Base-by-base conservation (phyloP, 2,329 filamentous ascomycete species). In the Scedosporium apiospermum region DNA sequence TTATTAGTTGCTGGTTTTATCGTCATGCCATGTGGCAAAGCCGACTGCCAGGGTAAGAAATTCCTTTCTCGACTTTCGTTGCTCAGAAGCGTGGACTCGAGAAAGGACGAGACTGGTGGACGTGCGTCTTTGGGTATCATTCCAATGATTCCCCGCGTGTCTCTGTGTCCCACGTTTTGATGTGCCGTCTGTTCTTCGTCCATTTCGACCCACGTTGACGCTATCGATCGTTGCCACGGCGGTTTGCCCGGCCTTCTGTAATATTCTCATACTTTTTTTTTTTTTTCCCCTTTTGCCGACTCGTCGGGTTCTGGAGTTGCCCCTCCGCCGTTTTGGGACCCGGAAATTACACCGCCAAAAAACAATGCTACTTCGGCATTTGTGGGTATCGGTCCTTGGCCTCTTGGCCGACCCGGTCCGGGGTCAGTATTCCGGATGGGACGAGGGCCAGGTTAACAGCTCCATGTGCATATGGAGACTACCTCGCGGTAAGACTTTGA, bases 401-500 rank as follows among this genome's bases (percentile, higher is more conserved):
- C 30, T 34, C 7, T 16, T 57, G 38, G 46, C 27, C 21, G 14
- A 18, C 14, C 12, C 58, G n/a, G 41, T 41, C 49, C 44, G 34
- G 18, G 57, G 26, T 21, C 57, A 60, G 21, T 44, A 34, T 44
- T 55, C 57, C 10, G 57, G 49, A 46, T 12, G 61, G 61, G 51
- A 30, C 3, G 38, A 62, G 2, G 61, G 26, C 5, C 53, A 58
- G 55, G 61, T 58, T 4, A 62, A 62, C 38, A 27, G 27, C 10
- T 58, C 61, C 26, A 57, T 62, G 42, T 62, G 61, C 42, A 27
- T 27, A 18, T 62, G 61, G 61, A 51, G 21, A n/a, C 41, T 58
- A 27, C 61, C 61, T n/a, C 61, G 61, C 16, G 53, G 61, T 62
- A 30, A 49, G 61, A 18, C 14, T 16, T 16, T 10, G 30, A 34